Evolutionary conservation across 192 early-diverging fungal genomes (phyloP).

Genomic region (Haplosporangium gracile): DNA sequence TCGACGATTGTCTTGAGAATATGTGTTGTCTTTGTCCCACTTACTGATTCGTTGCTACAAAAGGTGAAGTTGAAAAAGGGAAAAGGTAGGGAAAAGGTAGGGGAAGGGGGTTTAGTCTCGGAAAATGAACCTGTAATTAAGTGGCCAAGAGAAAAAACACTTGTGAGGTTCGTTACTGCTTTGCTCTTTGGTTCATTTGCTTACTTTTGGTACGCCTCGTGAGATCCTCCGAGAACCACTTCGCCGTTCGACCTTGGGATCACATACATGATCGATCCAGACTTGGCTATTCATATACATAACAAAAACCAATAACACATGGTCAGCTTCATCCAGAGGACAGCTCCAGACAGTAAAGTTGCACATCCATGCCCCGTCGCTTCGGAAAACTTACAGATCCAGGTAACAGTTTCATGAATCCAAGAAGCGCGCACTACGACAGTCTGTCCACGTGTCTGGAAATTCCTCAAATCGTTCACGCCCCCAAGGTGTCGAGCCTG

Average conservation of each 20-base stretch:
- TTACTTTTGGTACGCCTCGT: slow-evolving; percentile 64
- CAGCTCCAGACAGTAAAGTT: not conserved
- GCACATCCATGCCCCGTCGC: not conserved
- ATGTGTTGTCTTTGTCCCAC: slow-evolving; percentile 44
- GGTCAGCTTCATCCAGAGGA: not conserved
- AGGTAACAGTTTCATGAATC: slow-evolving; percentile 71
- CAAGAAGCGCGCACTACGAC: slow-evolving; percentile 80
- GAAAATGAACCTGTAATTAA: not conserved
- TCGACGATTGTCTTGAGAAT: slow-evolving; percentile 54
- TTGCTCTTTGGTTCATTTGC: not conserved
- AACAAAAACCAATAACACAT: not conserved
- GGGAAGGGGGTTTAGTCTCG: not conserved
- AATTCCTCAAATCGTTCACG: slow-evolving; percentile 74
- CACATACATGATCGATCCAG: slow-evolving; percentile 76
- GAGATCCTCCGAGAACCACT: slow-evolving; percentile 84
- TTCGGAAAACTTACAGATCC: slow-evolving; percentile 49
- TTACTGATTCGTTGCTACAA: slow-evolving; percentile 42
- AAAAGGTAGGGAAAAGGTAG: not conserved
- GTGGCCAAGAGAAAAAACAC: not conserved
- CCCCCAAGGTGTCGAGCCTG: slow-evolving; percentile 75
- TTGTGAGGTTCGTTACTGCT: not conserved
- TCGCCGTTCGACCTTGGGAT: slow-evolving; percentile 85
- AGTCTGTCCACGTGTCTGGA: slow-evolving; percentile 83
- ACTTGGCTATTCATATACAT: slow-evolving; percentile 11
- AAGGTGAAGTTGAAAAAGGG: slow-evolving; percentile 7